Conservation (phyloP, 768 basidiomycete species). For the Strobilomyces confusus region DNA sequence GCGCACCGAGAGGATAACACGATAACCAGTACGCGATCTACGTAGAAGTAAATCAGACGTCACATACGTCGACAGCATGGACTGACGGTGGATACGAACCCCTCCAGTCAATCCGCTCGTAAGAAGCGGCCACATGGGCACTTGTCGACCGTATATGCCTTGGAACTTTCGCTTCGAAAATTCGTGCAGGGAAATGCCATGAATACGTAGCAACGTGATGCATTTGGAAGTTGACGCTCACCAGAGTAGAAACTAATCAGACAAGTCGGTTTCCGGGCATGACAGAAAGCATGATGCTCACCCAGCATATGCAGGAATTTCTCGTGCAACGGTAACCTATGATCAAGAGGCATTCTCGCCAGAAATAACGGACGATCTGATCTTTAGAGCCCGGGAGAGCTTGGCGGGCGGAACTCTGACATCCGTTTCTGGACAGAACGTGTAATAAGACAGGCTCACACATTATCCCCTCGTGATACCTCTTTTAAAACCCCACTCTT, state of each 20-base stretch:
- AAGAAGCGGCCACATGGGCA: slow-evolving; percentile 84
- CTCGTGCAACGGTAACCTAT: slow-evolving; percentile 85
- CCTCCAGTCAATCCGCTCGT: slow-evolving; percentile 83
- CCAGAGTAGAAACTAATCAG: slow-evolving; percentile 63
- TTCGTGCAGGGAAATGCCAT: no score
- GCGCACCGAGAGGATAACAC: slow-evolving; percentile 79
- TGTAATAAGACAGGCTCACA: slow-evolving; percentile 46
- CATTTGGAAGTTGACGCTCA: slow-evolving; percentile 16
- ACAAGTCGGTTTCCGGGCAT: background rate
- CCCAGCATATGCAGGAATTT: slow-evolving; percentile 97
- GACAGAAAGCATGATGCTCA: background rate
- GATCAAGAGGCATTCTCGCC: background rate
- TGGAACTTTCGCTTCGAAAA: slow-evolving; percentile 78
- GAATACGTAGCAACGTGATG: background rate
- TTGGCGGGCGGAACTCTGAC: no score
- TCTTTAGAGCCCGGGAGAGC: background rate
- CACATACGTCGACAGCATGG: background rate
- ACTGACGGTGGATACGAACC: slow-evolving; percentile 39
- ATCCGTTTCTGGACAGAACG: no score
- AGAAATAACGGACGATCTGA: background rate
- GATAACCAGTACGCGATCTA: slow-evolving; percentile 70
- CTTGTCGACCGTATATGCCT: slow-evolving; percentile 53
- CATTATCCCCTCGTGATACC: slow-evolving; percentile 98
- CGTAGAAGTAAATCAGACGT: background rate
- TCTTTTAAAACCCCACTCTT: slow-evolving; percentile 75